phyloP scores from a whole-genome alignment of 2,329 filamentous ascomycete genomes.

The Clonostachys solani region DNA sequence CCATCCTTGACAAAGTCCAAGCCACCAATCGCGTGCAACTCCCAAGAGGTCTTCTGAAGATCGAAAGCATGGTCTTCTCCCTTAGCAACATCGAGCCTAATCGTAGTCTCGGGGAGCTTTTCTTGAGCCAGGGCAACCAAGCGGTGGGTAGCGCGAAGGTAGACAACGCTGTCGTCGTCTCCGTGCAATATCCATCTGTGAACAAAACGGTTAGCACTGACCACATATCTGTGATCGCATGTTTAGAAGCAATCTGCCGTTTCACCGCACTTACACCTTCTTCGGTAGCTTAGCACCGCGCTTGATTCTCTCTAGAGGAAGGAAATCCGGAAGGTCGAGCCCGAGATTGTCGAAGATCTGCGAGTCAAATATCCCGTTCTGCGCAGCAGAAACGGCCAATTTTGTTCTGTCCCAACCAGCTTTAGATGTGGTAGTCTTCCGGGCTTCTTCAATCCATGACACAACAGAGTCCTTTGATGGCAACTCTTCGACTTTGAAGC shows the following conservation, averaged over 20 bases:
- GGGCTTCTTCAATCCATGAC: conserved; percentile 9
- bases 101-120: conserved; percentile 1
- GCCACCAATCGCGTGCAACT: conserved; percentile 5
- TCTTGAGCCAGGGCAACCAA: conserved; percentile 5
- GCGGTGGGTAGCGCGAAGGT: neutral
- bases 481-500: conserved; percentile 4
- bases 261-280: conserved; percentile 7
- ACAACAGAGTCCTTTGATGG: conserved; percentile 6
- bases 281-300: conserved; percentile 7
- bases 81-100: conserved; percentile 9
- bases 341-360: conserved; percentile 8
- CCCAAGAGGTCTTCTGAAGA: conserved; percentile 9
- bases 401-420: conserved; percentile 6
- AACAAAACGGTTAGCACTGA: neutral
- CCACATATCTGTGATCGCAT: neutral
- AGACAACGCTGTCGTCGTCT: conserved; percentile 1
- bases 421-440: neutral
- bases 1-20: conserved; percentile 8
- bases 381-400: conserved; percentile 4
- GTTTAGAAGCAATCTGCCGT: neutral
- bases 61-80: conserved; percentile 15
- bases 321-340: conserved; percentile 1
- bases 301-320: conserved; percentile 9
- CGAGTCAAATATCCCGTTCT: conserved; percentile 8
- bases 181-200: conserved; percentile 3